Percentiles rank a stretch among this genome's conserved stretches.
These are phyloP conservation scores for Albifimbria verrucaria DNA, from an alignment of 2,329 filamentous ascomycete species.

Conservation along the genomic window DNA sequence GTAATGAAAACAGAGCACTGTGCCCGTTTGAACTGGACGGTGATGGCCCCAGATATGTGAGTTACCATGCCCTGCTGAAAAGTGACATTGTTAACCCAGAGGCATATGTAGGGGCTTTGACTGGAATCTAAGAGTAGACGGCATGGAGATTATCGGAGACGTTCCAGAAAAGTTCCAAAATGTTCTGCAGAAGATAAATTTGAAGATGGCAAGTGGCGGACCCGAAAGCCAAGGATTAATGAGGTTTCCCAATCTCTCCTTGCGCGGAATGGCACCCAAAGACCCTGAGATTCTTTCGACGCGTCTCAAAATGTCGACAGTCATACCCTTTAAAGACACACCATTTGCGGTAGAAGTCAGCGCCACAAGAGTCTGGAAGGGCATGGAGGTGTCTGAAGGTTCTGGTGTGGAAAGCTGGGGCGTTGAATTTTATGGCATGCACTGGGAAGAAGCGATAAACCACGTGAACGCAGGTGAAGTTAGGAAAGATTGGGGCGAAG, in stretches of 20 bases:
- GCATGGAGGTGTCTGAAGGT: conserved; percentile 13
- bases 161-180: conserved; percentile 14
- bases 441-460: conserved; percentile 36
- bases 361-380: conserved; percentile 24
- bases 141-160: conserved; percentile 13
- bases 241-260: conserved; percentile 9
- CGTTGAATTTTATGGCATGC: conserved; percentile 27
- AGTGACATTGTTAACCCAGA: background rate
- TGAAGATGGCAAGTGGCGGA: conserved; percentile 9
- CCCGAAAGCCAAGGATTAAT: conserved; percentile 5
- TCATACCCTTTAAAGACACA: conserved; percentile 26
- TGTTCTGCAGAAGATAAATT: conserved; percentile 16
- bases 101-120: conserved; percentile 23
- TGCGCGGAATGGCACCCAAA: conserved; percentile 4
- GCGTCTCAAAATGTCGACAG: conserved; percentile 21
- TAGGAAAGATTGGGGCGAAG: conserved; percentile 27
- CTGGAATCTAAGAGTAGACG: conserved; percentile 30
- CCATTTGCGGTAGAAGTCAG: conserved; percentile 30
- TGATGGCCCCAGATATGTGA: conserved; percentile 33
- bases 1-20: conserved; percentile 16
- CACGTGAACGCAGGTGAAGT: conserved; percentile 15
- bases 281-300: conserved; percentile 13
- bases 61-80: conserved; percentile 6
- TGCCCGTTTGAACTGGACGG: conserved; percentile 26
- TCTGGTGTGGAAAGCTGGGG: conserved; percentile 19